Conservation (phyloP, 176 grass and related monocot species). For the Triticum urartu region DNA sequence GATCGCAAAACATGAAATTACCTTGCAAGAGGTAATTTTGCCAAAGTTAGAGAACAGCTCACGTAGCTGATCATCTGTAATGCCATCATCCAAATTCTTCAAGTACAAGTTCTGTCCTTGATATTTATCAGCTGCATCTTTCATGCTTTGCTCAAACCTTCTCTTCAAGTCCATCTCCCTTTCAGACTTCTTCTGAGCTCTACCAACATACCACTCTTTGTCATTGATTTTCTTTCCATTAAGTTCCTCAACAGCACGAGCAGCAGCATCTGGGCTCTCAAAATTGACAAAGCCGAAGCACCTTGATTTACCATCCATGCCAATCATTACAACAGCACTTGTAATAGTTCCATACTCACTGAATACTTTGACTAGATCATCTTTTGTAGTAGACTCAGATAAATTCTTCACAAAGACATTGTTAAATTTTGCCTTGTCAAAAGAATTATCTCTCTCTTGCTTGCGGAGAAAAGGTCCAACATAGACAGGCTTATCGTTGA, state of each 20-base stretch:
- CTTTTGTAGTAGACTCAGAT: conserved; percentile 72
- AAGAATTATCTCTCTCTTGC: conserved; percentile 72
- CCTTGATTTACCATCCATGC: conserved; percentile 74
- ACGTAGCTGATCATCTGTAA: conserved; percentile 71
- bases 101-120: conserved; percentile 87
- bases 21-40: conserved; percentile 93
- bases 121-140: conserved; percentile 74
- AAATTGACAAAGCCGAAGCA: conserved; percentile 89
- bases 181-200: conserved; percentile 87
- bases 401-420: conserved; percentile 95
- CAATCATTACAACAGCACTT: conserved; percentile 77
- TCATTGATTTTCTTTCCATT: conserved; percentile 83
- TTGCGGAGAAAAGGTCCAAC: conserved; percentile 85
- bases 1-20: conserved; percentile 27
- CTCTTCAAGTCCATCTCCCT: conserved; percentile 77
- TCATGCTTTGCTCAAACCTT: conserved; percentile 79
- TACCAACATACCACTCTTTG: conserved; percentile 81
- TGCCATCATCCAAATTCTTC: conserved; percentile 90
- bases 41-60: conserved; percentile 73
- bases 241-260: conserved; percentile 64
- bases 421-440: conserved; percentile 72
- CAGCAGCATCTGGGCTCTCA: conserved; percentile 71
- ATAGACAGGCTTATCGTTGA: conserved; percentile 83
- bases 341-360: conserved; percentile 77
- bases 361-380: conserved; percentile 60